Percentiles rank a stretch among this genome's conserved stretches.
Evolutionary conservation across 176 grass and related monocot species (phyloP).

Genomic region (Miscanthus lutarioriparius): DNA sequence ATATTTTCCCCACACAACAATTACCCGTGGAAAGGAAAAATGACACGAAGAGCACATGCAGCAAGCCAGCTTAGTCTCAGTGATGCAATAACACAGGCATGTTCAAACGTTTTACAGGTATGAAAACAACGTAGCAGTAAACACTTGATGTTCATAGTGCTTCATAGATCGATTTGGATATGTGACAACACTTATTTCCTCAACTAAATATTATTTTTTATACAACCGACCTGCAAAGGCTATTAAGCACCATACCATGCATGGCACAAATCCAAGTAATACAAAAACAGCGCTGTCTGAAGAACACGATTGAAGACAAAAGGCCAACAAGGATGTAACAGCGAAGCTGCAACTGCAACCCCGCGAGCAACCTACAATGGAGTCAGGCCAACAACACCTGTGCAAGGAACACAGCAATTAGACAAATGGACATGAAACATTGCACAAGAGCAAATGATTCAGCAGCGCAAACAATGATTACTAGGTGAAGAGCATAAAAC

Average conservation of each 20-base stretch:
- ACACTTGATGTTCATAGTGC: background rate
- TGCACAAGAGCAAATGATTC: background rate
- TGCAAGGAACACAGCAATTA: slow-evolving; percentile 18
- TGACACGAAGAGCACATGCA: background rate
- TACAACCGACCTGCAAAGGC: slow-evolving; percentile 30
- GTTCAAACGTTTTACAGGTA: background rate
- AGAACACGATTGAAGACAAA: slow-evolving; percentile 15
- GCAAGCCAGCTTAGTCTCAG: background rate
- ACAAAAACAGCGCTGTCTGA: slow-evolving; percentile 18
- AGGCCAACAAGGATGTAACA: slow-evolving; percentile 3
- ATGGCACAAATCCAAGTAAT: slow-evolving; percentile 25
- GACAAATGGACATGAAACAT: background rate
- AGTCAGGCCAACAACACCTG: slow-evolving; percentile 95
- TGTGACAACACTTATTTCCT: slow-evolving; percentile 31
- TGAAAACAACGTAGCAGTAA: background rate
- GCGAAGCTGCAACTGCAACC: background rate
- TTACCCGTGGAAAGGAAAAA: background rate
- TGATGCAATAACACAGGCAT: background rate
- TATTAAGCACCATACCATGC: slow-evolving; percentile 22
- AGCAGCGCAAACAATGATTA: background rate
- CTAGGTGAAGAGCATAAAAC: background rate
- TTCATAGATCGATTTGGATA: slow-evolving; percentile 24
- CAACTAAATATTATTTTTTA: slow-evolving; percentile 23
- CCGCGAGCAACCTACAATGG: slow-evolving; percentile 40
- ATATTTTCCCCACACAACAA: background rate